A percentile compares a stretch with the other conserved stretches of the same genome.
Conservation (phyloP, 805 yeast genomes). For the Cephaloascus fragrans region DNA sequence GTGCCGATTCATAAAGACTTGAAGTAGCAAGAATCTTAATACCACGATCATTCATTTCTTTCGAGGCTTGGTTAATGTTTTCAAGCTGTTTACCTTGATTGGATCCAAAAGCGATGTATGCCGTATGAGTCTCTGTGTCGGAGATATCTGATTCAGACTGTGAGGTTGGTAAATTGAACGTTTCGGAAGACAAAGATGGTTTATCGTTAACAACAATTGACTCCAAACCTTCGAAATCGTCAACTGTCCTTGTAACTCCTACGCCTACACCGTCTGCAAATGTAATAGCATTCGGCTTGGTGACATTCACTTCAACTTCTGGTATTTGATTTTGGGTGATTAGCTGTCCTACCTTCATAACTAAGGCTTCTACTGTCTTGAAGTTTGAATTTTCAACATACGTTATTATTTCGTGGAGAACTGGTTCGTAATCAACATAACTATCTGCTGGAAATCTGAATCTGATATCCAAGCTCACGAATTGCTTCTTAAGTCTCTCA, state of each 20-base stretch:
- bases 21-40: conserved; percentile 55
- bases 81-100: conserved; percentile 65
- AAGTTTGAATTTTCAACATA: conserved; percentile 76
- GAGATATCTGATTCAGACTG: conserved; percentile 1
- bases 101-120: conserved; percentile 82
- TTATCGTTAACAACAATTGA: conserved; percentile 9
- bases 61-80: conserved; percentile 51
- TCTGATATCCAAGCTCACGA: conserved; percentile 53
- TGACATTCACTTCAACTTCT: conserved; percentile 48
- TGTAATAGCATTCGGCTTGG: conserved; percentile 83
- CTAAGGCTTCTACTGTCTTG: conserved; percentile 91
- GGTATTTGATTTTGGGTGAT: conserved; percentile 34
- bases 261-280: conserved; percentile 90
- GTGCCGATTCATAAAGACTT: conserved; percentile 76
- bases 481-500: conserved; percentile 77
- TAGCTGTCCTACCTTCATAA: conserved; percentile 56
- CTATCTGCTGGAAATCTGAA: conserved; percentile 18
- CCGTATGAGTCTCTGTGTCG: conserved; percentile 30
- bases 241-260: conserved; percentile 40
- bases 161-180: conserved; percentile 23
- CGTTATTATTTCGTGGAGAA: conserved; percentile 37
- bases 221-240: conserved; percentile 22
- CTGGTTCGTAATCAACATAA: conserved; percentile 4
- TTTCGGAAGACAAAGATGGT: conserved; percentile 2
- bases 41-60: conserved; percentile 25